Evolutionary conservation across 345 rosid genomes (phyloP), one percentile per base, ranked within the genome.

Genomic region (Hevea brasiliensis): DNA sequence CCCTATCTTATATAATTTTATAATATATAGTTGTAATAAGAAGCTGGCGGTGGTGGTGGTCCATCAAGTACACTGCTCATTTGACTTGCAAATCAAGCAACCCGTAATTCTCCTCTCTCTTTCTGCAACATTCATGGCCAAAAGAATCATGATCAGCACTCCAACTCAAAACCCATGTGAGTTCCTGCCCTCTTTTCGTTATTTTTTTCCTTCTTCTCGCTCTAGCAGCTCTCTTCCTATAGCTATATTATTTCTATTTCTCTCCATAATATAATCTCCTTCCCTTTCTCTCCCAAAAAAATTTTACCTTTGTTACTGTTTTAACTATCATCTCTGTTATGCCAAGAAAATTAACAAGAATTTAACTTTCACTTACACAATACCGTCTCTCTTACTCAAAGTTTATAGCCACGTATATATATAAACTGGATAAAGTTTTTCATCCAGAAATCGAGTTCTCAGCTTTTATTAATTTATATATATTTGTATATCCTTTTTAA

Each of bases 71-170:
- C 83, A 83, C 92, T 83, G 95, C 90, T 87, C 88, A 86, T 74
- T 84, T 90, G 87, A 92, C 95, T 94, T 90, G 95, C 84, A 79
- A 68, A 70, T 87, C 89, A 90, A 90, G 95, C 95, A 90, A 90
- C 83, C 83, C 64, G 55, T 80, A 82, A 80, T 78, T 71, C 80
- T 68, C 57, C 66, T 71, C 72, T 60, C 76, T 75, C 63, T 61
- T 74, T 48, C 57, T 70, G 82, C 80, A 76, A 83, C 87, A 79
- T 83, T 81, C 86, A 82, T 79, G 77, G 78, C 88, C 37, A 69
- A 87, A 76, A 84, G 87, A 82, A 88, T 84, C 79, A 88, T 88
- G 84, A 88, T 75, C 85, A 75, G 51, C 87, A 81, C 91, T 87
- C 81, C 85, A 74, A 59, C 87, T 73, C 84, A 73, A 75, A 67